Base-by-base conservation (phyloP, 192 early-diverging fungal genomes). In the Coemansia sp. region DNA sequence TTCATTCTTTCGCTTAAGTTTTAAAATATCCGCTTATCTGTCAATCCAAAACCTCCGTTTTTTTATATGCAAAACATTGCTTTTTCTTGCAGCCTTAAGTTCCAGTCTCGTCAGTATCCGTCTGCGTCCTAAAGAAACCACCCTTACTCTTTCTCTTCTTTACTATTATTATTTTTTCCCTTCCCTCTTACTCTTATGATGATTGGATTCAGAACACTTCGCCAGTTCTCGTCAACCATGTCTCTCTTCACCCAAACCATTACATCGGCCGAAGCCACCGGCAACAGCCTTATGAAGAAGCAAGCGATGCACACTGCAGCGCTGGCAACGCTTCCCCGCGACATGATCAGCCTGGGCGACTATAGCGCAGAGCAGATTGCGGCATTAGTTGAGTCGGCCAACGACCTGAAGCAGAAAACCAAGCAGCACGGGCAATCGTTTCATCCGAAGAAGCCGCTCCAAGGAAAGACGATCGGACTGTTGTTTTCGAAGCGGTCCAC, bases 401-500 rank as follows among this genome's bases (percentile, higher is more conserved):
- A 92, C 26, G 84, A 93, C 44, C 84, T 95, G 64, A 98, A 99
- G 72, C 82, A 85, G 62, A 73, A 89, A 72, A 80, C 86, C 39
- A 92, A 94, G 66, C 69, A 83, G 12, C 61, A 85, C 9, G 85
- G 85, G 16, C 82, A 85, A 44, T 41, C 76, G 11, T 81, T 57
- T 73, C 77, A 81, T 34, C 85, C 81, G 2, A 81, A 78, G 4
- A 81, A 67, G 26, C 91, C 92, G 20, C 78, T 92, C 51, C 70
- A 80, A 21, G 95, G 96, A 33, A 91, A 96, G 64, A 95, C 95
- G 1, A 85, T 99, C 9, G 98, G 88, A 2, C 79, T 99, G 39
- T 85, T 98, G 68, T 99, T 99, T 48, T 93, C 98, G 16, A 99
- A 99, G 72, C 89, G 94, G 52, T 92, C 90, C 4, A 99, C 98